Conservation (phyloP, 2,329 filamentous ascomycete species). For the Paecilomyces variotii region DNA sequence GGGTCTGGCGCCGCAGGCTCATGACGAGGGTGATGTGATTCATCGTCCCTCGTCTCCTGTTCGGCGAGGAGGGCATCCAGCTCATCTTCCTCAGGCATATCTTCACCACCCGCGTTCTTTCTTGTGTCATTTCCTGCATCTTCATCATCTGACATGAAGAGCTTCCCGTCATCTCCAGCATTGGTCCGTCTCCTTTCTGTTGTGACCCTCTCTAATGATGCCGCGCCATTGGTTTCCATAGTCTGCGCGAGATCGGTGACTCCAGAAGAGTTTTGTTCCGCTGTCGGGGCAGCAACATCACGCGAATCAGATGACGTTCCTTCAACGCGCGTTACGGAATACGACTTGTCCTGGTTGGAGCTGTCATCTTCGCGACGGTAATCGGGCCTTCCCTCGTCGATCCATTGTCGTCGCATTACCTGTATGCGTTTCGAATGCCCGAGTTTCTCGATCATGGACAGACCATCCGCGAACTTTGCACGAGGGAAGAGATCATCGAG, state of each 20-base stretch:
- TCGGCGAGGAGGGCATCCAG: background rate
- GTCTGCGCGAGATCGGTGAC: background rate
- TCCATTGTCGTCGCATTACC: conserved; percentile 70
- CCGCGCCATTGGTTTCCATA: background rate
- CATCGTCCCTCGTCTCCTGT: background rate
- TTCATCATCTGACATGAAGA: conserved; percentile 25
- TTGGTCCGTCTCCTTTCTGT: background rate
- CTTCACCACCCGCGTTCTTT: conserved; percentile 4
- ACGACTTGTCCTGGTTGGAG: conserved; percentile 1
- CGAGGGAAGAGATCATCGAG: conserved; percentile 93
- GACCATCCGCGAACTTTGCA: conserved; percentile 83
- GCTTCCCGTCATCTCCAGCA: conserved; percentile 8
- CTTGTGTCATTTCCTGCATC: conserved; percentile 5
- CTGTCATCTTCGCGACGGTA: conserved; percentile 1
- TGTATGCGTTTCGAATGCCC: conserved; percentile 77
- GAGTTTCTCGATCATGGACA: conserved; percentile 85
- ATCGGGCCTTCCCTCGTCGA: conserved; percentile 56
- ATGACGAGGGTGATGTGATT: background rate
- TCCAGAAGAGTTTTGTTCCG: background rate
- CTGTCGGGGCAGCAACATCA: background rate
- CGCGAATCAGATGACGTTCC: background rate
- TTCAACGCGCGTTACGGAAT: conserved; percentile 5
- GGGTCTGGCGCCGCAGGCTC: conserved; percentile 14
- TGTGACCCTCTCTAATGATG: background rate
- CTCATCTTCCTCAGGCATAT: background rate